phyloP scores from a whole-genome alignment of 2,329 filamentous ascomycete genomes.

The Talaromyces piceae region DNA sequence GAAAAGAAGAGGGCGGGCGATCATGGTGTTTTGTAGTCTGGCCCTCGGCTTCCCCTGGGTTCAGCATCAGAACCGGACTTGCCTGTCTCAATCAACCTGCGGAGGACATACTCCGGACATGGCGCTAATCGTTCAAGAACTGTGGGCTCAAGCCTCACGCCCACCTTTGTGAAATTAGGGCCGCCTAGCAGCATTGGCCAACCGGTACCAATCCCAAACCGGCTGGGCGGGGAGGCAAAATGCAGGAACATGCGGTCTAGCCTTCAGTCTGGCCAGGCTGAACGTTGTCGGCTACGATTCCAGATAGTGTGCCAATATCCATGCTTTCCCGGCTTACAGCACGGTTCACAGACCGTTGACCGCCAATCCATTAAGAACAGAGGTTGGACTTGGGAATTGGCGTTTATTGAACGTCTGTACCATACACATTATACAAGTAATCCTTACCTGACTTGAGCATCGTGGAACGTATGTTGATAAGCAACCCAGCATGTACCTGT shows the following conservation, averaged over 20 bases:
- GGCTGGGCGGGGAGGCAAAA: not conserved
- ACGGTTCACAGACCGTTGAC: not conserved
- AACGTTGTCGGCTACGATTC: not conserved
- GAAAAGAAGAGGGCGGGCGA: not conserved
- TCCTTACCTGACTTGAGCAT: not conserved
- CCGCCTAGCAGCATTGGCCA: not conserved
- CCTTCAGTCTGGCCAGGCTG: not conserved
- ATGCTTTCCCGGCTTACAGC: not conserved
- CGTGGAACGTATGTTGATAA: not conserved
- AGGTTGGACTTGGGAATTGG: not conserved
- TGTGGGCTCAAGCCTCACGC: not conserved
- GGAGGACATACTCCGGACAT: not conserved
- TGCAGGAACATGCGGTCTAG: not conserved
- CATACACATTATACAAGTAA: not conserved
- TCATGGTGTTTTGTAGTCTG: constrained; percentile 9
- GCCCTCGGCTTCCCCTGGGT: not conserved
- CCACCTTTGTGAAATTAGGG: not conserved
- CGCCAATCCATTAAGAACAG: no score
- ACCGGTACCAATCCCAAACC: not conserved
- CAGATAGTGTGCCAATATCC: not conserved
- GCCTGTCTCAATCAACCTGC: not conserved
- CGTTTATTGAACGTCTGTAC: not conserved
- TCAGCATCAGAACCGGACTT: not conserved
- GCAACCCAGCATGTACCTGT: not conserved
- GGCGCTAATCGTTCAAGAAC: not conserved